Percentiles rank a stretch among this genome's conserved stretches.
Conservation (phyloP, 768 basidiomycete species). For the Phaeolepiota aurea region DNA sequence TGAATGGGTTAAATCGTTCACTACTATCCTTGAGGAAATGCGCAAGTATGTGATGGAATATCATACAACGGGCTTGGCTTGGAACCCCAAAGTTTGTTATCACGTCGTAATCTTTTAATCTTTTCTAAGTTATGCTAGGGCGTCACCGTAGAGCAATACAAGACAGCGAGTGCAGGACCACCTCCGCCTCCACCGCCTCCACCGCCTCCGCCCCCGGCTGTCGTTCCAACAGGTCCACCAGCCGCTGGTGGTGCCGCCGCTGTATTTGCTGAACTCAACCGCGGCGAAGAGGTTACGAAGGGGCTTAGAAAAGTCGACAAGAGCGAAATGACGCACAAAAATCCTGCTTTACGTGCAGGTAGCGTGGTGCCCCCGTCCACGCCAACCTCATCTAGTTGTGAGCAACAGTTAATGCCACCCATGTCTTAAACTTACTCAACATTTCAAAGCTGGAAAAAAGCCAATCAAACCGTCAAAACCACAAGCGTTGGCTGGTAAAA, state of each 20-base stretch:
- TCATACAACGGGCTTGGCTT: conserved; percentile 79
- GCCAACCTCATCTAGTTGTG: conserved; percentile 15
- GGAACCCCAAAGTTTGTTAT: conserved; percentile 72
- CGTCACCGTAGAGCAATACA: conserved; percentile 46
- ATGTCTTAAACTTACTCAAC: neutral
- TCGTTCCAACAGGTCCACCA: conserved; percentile 39
- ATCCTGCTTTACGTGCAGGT: conserved; percentile 77
- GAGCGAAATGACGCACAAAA: conserved; percentile 99
- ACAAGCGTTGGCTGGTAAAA: conserved; percentile 75
- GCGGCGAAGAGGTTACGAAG: conserved; percentile 85
- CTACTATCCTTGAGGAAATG: conserved; percentile 65
- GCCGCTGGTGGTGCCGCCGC: conserved; percentile 57
- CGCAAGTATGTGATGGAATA: conserved; percentile 78
- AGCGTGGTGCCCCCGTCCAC: conserved; percentile 32
- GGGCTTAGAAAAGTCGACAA: conserved; percentile 89
- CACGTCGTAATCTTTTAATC: conserved; percentile 1
- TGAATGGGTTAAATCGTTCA: conserved; percentile 79
- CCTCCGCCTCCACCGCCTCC: conserved; percentile 46
- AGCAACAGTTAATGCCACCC: conserved; percentile 4
- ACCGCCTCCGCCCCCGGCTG: conserved; percentile 49
- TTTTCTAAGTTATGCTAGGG: conserved; percentile 31
- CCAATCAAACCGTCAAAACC: conserved; percentile 84
- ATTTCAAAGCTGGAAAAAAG: conserved; percentile 37
- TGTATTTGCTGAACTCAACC: conserved; percentile 87
- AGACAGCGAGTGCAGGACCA: conserved; percentile 23